Base-by-base conservation (phyloP, 495 filamentous ascomycete species). In the Bryoglossum gracile region DNA sequence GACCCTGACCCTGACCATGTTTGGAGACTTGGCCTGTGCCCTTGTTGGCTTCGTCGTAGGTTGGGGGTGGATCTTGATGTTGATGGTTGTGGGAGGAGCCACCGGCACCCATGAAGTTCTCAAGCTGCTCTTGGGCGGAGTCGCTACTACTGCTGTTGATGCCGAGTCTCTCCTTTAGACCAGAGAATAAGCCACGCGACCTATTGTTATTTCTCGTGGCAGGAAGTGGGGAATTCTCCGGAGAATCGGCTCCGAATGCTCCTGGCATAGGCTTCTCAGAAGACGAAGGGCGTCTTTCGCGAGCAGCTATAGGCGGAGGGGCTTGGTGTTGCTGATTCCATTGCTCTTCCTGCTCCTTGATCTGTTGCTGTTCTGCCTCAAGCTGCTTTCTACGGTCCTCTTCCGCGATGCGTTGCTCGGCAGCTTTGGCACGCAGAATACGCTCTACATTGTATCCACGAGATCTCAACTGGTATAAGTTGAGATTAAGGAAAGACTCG, bases 371-470 rank as follows among this genome's bases (percentile, higher is more conserved):
- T 60, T 96, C 87, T 43, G 83, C 81, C 37, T 94, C 87, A 11
- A 89, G 50, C 33, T 88, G 80, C 56, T 83, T 86, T 59, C 82
- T 77, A 14, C 85, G 76, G 52, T 85, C 77, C 56, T 87, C 82
- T 55, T 96, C 87, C 4, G 87, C 89, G 56, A 96, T 81, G 22
- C 84, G 75, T 11, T 85, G 83, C 61, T 97, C 89, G 4, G 83
- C 83, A 9, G 82, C 88, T 65, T 89, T 90, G 25, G 81, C 79
- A 24, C 84, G 78, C 16, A 99, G 72, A 57, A 97, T 95, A 13
- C 92, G 81, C 46, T 92, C 86, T 33, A 97, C 92, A 55, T 99
- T 97, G 67, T 92, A 95, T 3, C 92, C 92, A 48, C 89, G 85
- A 18, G 74, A 75, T 56, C 81, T 80, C 8, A 99, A 69, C 51